These are phyloP conservation scores for Pilatotrama ljubarskyi DNA, from an alignment of 768 basidiomycete species.

Conservation along the genomic window DNA sequence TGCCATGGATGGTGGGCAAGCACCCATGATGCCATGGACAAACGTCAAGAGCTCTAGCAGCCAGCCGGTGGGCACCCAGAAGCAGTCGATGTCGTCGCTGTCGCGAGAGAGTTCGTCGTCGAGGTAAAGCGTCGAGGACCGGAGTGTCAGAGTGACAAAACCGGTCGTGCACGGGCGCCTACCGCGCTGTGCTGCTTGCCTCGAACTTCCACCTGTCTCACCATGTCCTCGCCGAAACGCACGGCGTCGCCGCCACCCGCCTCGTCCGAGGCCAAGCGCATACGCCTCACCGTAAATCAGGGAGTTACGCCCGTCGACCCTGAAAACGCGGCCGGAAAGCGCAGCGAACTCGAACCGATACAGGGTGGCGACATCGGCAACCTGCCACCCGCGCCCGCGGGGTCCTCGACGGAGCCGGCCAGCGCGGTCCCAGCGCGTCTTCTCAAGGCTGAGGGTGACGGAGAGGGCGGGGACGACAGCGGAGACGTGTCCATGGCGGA, in stretches of 20 bases:
- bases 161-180: conserved; percentile 1
- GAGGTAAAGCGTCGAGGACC: background rate
- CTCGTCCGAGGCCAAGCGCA: conserved; percentile 36
- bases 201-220: conserved; percentile 10
- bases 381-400: conserved; percentile 44
- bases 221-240: conserved; percentile 38
- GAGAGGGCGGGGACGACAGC: conserved; percentile 64
- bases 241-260: conserved; percentile 37
- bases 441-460: conserved; percentile 52
- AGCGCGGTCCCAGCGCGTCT: conserved; percentile 36
- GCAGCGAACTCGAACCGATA: conserved; percentile 84
- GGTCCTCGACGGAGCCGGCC: conserved; percentile 36
- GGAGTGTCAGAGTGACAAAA: background rate
- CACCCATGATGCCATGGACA: conserved; percentile 29
- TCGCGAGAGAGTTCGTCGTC: background rate
- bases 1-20: conserved; percentile 22
- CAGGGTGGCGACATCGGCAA: conserved; percentile 79
- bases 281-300: conserved; percentile 45
- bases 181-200: background rate
- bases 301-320: conserved; percentile 78
- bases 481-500: conserved; percentile 84
- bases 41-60: background rate
- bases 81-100: background rate
- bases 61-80: background rate
- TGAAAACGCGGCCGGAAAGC: conserved; percentile 79